phyloP scores from a whole-genome alignment of 2,329 filamentous ascomycete species.

The Kalaharituber pfeilii region DNA sequence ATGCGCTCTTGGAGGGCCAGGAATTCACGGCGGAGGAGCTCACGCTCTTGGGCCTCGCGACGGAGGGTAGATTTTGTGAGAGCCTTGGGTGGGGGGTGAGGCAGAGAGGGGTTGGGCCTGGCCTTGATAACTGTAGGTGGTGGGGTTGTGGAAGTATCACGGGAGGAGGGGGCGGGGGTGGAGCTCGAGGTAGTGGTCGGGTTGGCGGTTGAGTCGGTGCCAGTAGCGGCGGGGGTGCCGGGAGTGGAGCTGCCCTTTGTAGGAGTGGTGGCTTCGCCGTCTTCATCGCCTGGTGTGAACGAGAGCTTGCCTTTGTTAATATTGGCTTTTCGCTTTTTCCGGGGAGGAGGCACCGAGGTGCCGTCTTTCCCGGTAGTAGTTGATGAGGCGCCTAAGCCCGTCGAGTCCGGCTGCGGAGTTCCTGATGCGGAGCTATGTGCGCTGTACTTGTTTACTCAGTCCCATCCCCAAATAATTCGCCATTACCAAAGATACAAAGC shows the following conservation, averaged over 20 bases:
- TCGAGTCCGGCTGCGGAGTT: slow-evolving; percentile 26
- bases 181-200: slow-evolving; percentile 27
- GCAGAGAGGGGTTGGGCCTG: slow-evolving; percentile 35
- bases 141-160: slow-evolving; percentile 28
- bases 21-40: slow-evolving; percentile 62
- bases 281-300: slow-evolving; percentile 26
- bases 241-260: background rate
- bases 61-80: slow-evolving; percentile 60
- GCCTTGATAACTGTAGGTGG: slow-evolving; percentile 24
- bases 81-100: slow-evolving; percentile 51
- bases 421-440: slow-evolving; percentile 29
- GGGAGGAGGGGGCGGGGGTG: slow-evolving; percentile 34
- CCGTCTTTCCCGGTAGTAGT: no score
- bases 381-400: no score
- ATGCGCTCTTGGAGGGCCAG: slow-evolving; percentile 66
- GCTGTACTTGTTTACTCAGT: slow-evolving; percentile 1
- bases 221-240: slow-evolving; percentile 21
- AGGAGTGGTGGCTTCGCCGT: background rate
- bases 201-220: background rate
- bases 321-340: slow-evolving; percentile 43
- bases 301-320: slow-evolving; percentile 44
- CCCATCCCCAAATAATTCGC: background rate
- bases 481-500: slow-evolving; percentile 32
- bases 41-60: slow-evolving; percentile 60
- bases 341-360: slow-evolving; percentile 26